phyloP scores from a whole-genome alignment of 495 filamentous ascomycete genomes.

The Podospora didyma region DNA sequence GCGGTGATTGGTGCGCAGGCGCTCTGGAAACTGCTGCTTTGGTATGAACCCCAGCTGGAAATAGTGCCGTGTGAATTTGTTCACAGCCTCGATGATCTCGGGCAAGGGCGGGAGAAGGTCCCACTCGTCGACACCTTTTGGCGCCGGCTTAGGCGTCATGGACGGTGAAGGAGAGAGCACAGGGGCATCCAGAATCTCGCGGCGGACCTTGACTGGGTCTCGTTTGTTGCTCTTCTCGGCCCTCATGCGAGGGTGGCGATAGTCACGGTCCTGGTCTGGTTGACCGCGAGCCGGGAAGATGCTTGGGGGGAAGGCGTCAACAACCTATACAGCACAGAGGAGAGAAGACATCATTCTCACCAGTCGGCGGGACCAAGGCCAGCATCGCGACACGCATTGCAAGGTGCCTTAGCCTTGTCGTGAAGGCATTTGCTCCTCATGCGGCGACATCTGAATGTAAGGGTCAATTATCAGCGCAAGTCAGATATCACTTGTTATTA shows the following conservation, averaged over 20 bases:
- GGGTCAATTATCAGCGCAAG: not conserved
- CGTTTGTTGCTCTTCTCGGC: slow-evolving; percentile 36
- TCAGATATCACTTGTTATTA: not conserved
- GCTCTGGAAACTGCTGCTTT: slow-evolving; percentile 42
- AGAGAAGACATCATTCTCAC: slow-evolving; percentile 20
- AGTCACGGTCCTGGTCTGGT: slow-evolving; percentile 40
- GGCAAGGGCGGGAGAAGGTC: slow-evolving; percentile 39
- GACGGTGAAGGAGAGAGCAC: slow-evolving; percentile 19
- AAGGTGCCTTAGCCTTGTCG: slow-evolving; percentile 39
- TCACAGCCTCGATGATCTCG: slow-evolving; percentile 40
- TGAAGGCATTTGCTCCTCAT: slow-evolving; percentile 48
- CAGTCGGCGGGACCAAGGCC: slow-evolving; percentile 39
- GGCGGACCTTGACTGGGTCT: slow-evolving; percentile 33
- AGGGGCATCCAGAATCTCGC: slow-evolving; percentile 29
- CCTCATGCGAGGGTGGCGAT: slow-evolving; percentile 43
- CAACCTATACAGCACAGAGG: not conserved
- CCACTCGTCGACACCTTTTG: slow-evolving; percentile 36
- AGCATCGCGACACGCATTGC: slow-evolving; percentile 39
- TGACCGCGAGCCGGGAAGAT: slow-evolving; percentile 42
- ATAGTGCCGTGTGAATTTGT: slow-evolving; percentile 42
- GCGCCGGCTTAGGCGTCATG: slow-evolving; percentile 6
- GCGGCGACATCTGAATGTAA: slow-evolving; percentile 40
- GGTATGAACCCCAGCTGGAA: slow-evolving; percentile 52
- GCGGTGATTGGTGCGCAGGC: slow-evolving; percentile 34
- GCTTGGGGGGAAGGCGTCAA: slow-evolving; percentile 17